A percentile compares a stretch with the other conserved stretches of the same genome.
Conservation (phyloP, 176 grass and related monocot genomes). For the Phragmites australis region DNA sequence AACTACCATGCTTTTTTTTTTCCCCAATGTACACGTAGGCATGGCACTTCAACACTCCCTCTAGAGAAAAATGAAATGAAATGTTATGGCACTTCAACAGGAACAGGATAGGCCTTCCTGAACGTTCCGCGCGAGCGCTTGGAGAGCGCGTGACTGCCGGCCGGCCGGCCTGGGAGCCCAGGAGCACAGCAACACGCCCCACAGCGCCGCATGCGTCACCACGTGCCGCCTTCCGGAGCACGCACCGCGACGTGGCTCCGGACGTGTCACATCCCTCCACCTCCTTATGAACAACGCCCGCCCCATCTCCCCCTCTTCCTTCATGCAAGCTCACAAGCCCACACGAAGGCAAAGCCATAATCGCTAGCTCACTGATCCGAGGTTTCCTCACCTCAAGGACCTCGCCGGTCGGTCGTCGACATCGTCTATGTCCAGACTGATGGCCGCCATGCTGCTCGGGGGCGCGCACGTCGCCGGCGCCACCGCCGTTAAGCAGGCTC, state of each 20-base stretch:
- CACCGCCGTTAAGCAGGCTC: conserved; percentile 15
- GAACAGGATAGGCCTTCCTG: background rate
- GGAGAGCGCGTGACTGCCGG: background rate
- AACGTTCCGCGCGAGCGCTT: background rate
- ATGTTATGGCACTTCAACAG: background rate
- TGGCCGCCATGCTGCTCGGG: conserved; percentile 54
- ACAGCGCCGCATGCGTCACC: background rate
- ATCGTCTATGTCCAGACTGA: conserved; percentile 45
- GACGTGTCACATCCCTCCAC: conserved; percentile 45
- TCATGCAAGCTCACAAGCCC: background rate
- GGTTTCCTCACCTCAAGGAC: background rate
- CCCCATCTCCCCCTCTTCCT: background rate
- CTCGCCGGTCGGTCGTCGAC: background rate
- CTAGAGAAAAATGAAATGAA: too few species aligned
- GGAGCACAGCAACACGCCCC: background rate
- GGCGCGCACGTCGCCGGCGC: conserved; percentile 41
- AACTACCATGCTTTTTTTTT: too few species aligned
- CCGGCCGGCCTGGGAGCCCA: background rate
- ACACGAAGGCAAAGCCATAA: background rate
- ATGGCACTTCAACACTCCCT: background rate
- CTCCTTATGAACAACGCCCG: background rate
- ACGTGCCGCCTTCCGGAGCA: conserved; percentile 36
- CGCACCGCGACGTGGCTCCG: conserved; percentile 43
- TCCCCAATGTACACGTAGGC: too few species aligned
- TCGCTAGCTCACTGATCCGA: background rate